Evolutionary conservation across 495 filamentous ascomycete genomes (phyloP), one percentile per base, ranked within the genome.

Genomic region (Xylaria bambusicola): DNA sequence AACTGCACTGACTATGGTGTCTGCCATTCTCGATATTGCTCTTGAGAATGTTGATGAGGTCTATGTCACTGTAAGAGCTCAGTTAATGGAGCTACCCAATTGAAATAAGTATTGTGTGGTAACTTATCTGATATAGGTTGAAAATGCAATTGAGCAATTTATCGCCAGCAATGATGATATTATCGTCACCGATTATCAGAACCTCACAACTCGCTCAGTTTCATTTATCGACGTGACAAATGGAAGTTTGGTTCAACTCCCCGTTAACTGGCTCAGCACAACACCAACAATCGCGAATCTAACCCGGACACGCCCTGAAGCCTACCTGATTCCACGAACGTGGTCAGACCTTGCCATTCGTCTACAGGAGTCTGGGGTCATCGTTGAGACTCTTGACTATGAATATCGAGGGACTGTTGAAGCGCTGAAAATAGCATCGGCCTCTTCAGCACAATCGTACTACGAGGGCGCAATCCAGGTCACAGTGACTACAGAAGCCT

Each of bases 391-490:
- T 15, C 62, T 73, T 2, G 41, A 51, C 3, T 47, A 60, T 2
- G 64, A 54, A 47, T 73, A 70, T 52, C 47, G 48, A 6, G 71
- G 69, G 38, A 38, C 51, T 0, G 71, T 69, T 2, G 66, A 71
- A 52, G 61, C 66, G 33, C 62, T 70, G 2, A 64, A 49, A 1
- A 64, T 73, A 24, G 59, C 60, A 1, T 63, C 66, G 0, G 60
- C 69, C 6, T n/a, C 21, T 3, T 46, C 69, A 13, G 69, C 58
- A 26, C 1, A 41, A 35, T 45, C 44, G 7, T 71, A 70, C 58
- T 70, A 73, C 65, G 71, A 73, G 46, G 71, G 71, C 56, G 65
- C 62, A 26, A 54, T 71, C n/a, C 65, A 62, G 44, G 65, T 70
- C 17, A 71, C 64, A 12, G 66, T 70, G n/a, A 68, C 66, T 20